Evolutionary conservation across 352 stramenopile species (phyloP), one percentile per base, ranked within the genome.

Genomic region (Plasmopara halstedii): DNA sequence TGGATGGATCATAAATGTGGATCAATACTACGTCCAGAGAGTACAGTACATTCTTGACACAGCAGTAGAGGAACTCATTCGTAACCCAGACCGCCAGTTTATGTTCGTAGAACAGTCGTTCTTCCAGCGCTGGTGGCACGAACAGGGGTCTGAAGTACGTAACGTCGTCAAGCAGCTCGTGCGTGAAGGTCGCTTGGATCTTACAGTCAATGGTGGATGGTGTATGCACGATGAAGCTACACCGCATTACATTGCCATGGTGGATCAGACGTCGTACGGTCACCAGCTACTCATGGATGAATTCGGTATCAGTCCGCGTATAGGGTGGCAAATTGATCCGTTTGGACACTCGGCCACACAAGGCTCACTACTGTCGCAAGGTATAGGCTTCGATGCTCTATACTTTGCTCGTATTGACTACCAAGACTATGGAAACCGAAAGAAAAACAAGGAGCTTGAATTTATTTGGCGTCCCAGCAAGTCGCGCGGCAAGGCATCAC

Each of bases 371-470:
- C 60, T 99, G 20, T 95, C 85, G 0, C 66, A 75, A 5, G 81
- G 86, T 21, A 76, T 97, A 15, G 95, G 95, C 33, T 98, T 99
- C 55, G 87, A 98, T 43, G 92, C 92, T 11, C 62, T 99, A 1
- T 99, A 97, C 63, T 98, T 98, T 67, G 96, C 94, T 6, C 87
- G 96, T 35, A 98, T 99, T 32, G 95, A 99, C 73, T 98, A 98
- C 64, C 84, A 98, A 53, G 96, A 99, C 75, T 93, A 97, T 44
- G 62, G 70, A 27, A 67, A 91, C 44, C 81, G 96, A 13, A 96
- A 86, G 21, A 63, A 72, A 4, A 74, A 87, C 45, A 86, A 87
- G 42, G 67, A 93, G 31, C 59, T 96, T 48, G 96, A 99, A 74
- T 97, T 97, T 34, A 76, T 99, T 38, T 99, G 96, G 96, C 78